These are phyloP conservation scores for Musa itinerans DNA, from an alignment of 176 grass and related monocot genomes.

Conservation along the genomic window DNA sequence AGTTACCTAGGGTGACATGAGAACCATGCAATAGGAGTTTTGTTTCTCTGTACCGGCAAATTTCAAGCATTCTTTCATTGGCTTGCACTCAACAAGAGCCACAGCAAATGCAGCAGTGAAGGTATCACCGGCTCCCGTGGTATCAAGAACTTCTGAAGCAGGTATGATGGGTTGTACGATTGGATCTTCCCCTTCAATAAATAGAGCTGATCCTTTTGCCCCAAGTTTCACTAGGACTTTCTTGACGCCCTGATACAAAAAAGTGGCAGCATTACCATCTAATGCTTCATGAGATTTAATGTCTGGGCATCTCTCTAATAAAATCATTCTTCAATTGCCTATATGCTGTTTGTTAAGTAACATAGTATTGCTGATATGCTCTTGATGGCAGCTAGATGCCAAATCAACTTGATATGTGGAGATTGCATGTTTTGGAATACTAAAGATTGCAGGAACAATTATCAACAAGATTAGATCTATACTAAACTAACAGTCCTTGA, in stretches of 20 bases:
- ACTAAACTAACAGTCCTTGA: too few species aligned
- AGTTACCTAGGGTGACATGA: not conserved
- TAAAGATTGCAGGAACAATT: too few species aligned
- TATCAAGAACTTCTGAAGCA: constrained; percentile 63
- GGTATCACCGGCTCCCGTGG: constrained; percentile 85
- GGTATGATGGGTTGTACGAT: constrained; percentile 63
- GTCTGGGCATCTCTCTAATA: not conserved
- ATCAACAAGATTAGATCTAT: too few species aligned
- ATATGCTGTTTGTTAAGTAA: too few species aligned
- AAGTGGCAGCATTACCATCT: not conserved
- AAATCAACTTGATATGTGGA: too few species aligned
- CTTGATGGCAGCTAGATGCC: too few species aligned
- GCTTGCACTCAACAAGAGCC: constrained; percentile 71
- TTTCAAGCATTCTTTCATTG: constrained; percentile 74
- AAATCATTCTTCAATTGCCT: not conserved
- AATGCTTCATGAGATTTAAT: not conserved
- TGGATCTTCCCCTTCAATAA: constrained; percentile 69
- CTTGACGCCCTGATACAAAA: constrained; percentile 40
- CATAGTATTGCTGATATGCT: too few species aligned
- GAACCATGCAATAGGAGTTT: not conserved
- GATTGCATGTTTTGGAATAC: too few species aligned
- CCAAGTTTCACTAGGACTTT: constrained; percentile 90
- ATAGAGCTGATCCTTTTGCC: constrained; percentile 78
- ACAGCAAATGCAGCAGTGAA: constrained; percentile 97
- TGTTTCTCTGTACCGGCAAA: constrained; percentile 60